phyloP scores from a whole-genome alignment of 75 land plant genomes.

The Picea sitchensis region DNA sequence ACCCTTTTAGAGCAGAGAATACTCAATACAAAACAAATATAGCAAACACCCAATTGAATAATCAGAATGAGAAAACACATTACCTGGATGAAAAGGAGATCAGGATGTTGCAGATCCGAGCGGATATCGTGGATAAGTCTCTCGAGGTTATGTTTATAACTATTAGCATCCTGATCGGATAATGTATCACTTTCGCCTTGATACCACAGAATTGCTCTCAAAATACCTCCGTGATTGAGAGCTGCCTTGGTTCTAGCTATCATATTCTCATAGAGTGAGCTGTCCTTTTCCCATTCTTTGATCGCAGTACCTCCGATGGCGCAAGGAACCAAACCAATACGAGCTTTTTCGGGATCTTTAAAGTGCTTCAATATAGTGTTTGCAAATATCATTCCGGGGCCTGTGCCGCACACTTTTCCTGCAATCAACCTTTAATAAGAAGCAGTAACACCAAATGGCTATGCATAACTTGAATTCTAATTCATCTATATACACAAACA shows the following conservation, averaged over 20 bases:
- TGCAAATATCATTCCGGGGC: conserved; percentile 78
- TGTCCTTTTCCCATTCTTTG: conserved; percentile 60
- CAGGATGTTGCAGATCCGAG: conserved; percentile 41
- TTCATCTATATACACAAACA: too few relatives aligned
- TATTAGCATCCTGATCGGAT: conserved; percentile 17
- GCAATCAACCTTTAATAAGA: neutral
- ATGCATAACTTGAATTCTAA: neutral
- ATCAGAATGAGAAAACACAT: neutral
- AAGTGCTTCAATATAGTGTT: conserved; percentile 28
- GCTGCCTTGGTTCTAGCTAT: conserved; percentile 46
- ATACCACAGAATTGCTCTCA: conserved; percentile 73
- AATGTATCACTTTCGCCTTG: conserved; percentile 85
- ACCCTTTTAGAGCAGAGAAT: neutral
- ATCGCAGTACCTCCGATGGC: conserved; percentile 75
- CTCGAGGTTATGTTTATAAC: conserved; percentile 43
- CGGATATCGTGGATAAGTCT: conserved; percentile 50
- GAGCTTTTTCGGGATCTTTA: conserved; percentile 6
- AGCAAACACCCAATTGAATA: neutral
- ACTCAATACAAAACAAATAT: neutral
- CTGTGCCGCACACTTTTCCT: conserved; percentile 66
- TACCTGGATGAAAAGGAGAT: conserved; percentile 75
- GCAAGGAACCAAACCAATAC: conserved; percentile 78
- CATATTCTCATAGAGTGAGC: conserved; percentile 46
- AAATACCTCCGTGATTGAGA: conserved; percentile 35
- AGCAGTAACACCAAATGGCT: neutral